These are phyloP conservation scores for Phytopythium vexans DNA, from an alignment of 352 stramenopile species.

Conservation along the genomic window DNA sequence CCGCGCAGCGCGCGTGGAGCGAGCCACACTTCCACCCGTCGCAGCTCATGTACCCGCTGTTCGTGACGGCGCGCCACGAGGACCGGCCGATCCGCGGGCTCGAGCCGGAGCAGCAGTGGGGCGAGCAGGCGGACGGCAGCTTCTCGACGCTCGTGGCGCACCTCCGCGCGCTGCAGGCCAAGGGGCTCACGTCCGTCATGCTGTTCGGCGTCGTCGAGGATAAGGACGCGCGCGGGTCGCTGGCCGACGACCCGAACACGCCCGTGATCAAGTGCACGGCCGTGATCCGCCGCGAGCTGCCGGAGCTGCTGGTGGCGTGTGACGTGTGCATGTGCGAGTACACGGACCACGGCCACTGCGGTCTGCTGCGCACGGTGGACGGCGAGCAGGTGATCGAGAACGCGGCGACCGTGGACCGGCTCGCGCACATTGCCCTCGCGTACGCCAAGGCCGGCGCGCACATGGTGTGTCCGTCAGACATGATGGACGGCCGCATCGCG, in stretches of 20 bases:
- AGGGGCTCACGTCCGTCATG: slow-evolving; percentile 84
- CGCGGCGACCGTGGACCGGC: slow-evolving; percentile 93
- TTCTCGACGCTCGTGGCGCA: slow-evolving; percentile 74
- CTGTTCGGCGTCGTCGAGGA: slow-evolving; percentile 86
- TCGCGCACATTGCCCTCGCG: slow-evolving; percentile 93
- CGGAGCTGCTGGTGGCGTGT: slow-evolving; percentile 79
- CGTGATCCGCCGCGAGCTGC: slow-evolving; percentile 57
- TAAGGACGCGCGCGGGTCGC: slow-evolving; percentile 73
- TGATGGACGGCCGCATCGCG: slow-evolving; percentile 98
- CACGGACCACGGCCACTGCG: slow-evolving; percentile 88
- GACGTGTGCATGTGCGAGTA: slow-evolving; percentile 92
- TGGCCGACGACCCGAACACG: slow-evolving; percentile 71
- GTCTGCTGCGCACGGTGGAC: slow-evolving; percentile 84
- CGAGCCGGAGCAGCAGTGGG: slow-evolving; percentile 86
- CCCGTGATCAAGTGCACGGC: slow-evolving; percentile 75
- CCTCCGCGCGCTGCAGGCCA: slow-evolving; percentile 59
- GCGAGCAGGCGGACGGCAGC: slow-evolving; percentile 51
- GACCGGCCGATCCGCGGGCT: slow-evolving; percentile 77
- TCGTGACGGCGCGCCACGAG: slow-evolving; percentile 68
- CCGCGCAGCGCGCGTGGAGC: slow-evolving; percentile 78
- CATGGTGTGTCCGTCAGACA: slow-evolving; percentile 96
- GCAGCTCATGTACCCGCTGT: slow-evolving; percentile 90
- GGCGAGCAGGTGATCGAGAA: slow-evolving; percentile 97
- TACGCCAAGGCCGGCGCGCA: slow-evolving; percentile 96
- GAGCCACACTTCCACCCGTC: slow-evolving; percentile 86